Conservation (phyloP, 2,329 filamentous ascomycete genomes). For the Alternaria gansuensis region DNA sequence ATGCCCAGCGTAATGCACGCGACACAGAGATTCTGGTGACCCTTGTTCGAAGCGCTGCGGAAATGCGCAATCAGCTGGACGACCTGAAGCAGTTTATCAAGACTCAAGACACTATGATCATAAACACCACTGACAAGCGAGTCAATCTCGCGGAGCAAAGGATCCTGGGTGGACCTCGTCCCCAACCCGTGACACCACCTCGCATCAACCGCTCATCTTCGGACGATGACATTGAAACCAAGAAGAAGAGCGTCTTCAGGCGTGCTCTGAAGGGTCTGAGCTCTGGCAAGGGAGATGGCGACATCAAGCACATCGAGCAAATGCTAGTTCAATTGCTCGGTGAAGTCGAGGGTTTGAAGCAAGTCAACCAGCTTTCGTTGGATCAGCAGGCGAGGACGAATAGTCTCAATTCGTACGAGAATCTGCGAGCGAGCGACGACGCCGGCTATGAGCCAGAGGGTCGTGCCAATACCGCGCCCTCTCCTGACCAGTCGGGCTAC, state of each 20-base stretch:
- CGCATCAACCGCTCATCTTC: slow-evolving; percentile 64
- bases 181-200: slow-evolving; percentile 67
- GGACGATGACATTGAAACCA: slow-evolving; percentile 69
- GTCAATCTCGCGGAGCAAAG: slow-evolving; percentile 86
- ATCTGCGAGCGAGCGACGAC: slow-evolving; percentile 73
- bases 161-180: slow-evolving; percentile 84
- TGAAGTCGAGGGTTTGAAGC: slow-evolving; percentile 78
- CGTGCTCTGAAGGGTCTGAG: slow-evolving; percentile 91
- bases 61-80: slow-evolving; percentile 96
- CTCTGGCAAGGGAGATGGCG: slow-evolving; percentile 79
- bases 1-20: slow-evolving; percentile 93
- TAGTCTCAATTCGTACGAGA: slow-evolving; percentile 74
- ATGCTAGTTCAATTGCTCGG: slow-evolving; percentile 85
- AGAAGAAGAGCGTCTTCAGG: slow-evolving; percentile 93
- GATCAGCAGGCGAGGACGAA: slow-evolving; percentile 50
- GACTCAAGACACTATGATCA: slow-evolving; percentile 88
- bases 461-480: slow-evolving; percentile 76
- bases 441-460: slow-evolving; percentile 84
- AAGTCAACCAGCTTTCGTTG: slow-evolving; percentile 48
- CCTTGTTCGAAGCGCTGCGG: slow-evolving; percentile 88
- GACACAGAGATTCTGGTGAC: slow-evolving; percentile 97
- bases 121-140: slow-evolving; percentile 85
- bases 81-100: slow-evolving; percentile 93
- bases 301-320: slow-evolving; percentile 77
- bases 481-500: slow-evolving; percentile 78